Conservation (phyloP, 2,329 filamentous ascomycete species). For the Aspergillus fumigatus region DNA sequence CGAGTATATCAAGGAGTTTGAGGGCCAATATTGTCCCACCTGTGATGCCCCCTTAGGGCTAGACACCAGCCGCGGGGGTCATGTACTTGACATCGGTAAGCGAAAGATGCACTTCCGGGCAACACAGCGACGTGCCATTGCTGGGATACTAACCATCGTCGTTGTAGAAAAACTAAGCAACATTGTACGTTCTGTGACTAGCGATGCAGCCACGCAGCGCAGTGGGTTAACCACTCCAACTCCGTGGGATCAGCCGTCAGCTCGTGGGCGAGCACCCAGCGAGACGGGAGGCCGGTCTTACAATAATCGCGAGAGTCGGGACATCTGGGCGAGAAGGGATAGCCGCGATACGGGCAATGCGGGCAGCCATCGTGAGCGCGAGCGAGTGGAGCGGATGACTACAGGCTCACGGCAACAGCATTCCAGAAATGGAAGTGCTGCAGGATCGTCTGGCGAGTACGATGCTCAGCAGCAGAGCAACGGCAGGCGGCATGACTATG, state of each 20-base stretch:
- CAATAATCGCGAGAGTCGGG: conserved; percentile 24
- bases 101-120: conserved; percentile 7
- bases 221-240: conserved; percentile 55
- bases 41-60: conserved; percentile 89
- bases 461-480: conserved; percentile 65
- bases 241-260: conserved; percentile 51
- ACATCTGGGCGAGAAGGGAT: conserved; percentile 31
- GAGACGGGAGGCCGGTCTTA: conserved; percentile 27
- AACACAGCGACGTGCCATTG: background rate
- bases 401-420: conserved; percentile 48
- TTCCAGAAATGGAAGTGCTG: conserved; percentile 71
- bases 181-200: conserved; percentile 79
- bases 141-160: conserved; percentile 21
- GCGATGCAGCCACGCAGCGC: conserved; percentile 52
- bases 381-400: conserved; percentile 45
- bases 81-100: conserved; percentile 85
- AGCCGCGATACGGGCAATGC: conserved; percentile 39
- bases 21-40: conserved; percentile 88
- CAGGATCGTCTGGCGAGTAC: conserved; percentile 73
- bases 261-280: conserved; percentile 28
- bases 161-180: conserved; percentile 83
- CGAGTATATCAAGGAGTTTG: conserved; percentile 93
- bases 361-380: conserved; percentile 38
- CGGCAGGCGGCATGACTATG: conserved; percentile 81
- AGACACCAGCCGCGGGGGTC: conserved; percentile 88